Conservation (phyloP, 2,329 filamentous ascomycete species). For the Aspergillus calidoustus region DNA sequence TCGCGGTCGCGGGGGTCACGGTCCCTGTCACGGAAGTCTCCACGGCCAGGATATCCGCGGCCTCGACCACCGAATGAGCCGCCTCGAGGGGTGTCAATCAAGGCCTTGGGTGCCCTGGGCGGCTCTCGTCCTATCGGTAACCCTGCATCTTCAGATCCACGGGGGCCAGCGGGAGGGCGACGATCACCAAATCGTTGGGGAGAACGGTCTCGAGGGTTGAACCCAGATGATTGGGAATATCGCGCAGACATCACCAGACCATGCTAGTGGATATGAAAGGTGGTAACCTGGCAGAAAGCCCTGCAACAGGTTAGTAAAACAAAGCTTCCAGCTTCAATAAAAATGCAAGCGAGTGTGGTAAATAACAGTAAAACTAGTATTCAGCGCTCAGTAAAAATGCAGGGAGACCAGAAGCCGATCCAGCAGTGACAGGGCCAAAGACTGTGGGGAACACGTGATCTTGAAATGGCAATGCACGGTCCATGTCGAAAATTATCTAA, state of each 20-base stretch:
- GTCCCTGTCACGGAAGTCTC: constrained; percentile 56
- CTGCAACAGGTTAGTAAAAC: constrained; percentile 49
- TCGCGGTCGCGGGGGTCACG: constrained; percentile 63
- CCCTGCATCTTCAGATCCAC: constrained; percentile 62
- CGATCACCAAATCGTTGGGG: constrained; percentile 73
- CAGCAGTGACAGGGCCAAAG: constrained; percentile 17
- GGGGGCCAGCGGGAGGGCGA: constrained; percentile 59
- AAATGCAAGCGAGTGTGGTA: not conserved
- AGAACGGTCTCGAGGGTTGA: constrained; percentile 69
- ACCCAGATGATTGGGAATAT: constrained; percentile 66
- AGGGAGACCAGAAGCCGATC: constrained; percentile 8
- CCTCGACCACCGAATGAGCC: constrained; percentile 42
- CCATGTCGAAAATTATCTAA: constrained; percentile 26
- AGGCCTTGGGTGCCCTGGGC: constrained; percentile 79
- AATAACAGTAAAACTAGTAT: constrained; percentile 44
- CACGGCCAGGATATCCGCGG: constrained; percentile 49
- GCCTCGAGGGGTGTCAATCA: constrained; percentile 71
- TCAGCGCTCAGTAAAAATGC: not conserved
- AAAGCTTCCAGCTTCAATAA: not conserved
- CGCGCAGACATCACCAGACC: constrained; percentile 59
- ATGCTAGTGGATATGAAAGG: constrained; percentile 37
- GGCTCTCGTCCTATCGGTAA: constrained; percentile 69
- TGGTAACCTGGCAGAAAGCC: constrained; percentile 26
- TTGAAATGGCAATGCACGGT: constrained; percentile 25
- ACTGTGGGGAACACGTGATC: constrained; percentile 32